A percentile compares a stretch with the other conserved stretches of the same genome.
Evolutionary conservation across 306 rosid genomes (phyloP).

Genomic region (Begonia masoniana): DNA sequence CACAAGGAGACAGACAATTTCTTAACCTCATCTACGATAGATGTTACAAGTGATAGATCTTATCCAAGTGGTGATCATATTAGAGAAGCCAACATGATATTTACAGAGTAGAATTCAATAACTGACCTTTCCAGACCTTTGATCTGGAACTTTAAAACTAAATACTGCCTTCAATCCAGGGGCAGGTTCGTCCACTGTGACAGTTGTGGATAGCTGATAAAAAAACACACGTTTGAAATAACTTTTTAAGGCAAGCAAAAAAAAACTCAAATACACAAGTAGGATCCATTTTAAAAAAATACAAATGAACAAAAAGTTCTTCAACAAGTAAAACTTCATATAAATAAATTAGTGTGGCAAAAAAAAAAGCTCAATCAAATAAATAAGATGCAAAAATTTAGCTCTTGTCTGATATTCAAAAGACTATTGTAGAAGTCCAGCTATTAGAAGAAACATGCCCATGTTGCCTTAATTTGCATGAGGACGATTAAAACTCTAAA

Average conservation of each 20-base stretch:
- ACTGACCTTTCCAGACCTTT: constrained; percentile 86
- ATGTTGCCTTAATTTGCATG: no score
- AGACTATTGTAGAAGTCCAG: no score
- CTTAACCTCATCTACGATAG: background rate
- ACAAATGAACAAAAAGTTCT: background rate
- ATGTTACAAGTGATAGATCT: background rate
- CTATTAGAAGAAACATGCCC: no score
- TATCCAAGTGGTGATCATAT: background rate
- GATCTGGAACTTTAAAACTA: constrained; percentile 75
- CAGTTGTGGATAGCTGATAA: constrained; percentile 51
- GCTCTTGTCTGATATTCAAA: no score
- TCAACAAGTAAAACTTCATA: no score
- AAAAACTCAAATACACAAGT: background rate
- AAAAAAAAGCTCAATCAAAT: no score
- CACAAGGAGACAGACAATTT: constrained; percentile 9
- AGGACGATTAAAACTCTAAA: no score
- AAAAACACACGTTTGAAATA: constrained; percentile 8
- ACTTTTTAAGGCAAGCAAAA: background rate
- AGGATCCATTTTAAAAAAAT: background rate
- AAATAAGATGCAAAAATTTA: no score
- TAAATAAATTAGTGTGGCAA: no score
- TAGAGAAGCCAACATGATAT: background rate
- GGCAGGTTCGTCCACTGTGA: constrained; percentile 59
- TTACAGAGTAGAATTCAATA: background rate
- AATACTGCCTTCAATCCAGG: constrained; percentile 78